Conservation (phyloP, 805 yeast species). For the Saturnispora mendoncae region DNA sequence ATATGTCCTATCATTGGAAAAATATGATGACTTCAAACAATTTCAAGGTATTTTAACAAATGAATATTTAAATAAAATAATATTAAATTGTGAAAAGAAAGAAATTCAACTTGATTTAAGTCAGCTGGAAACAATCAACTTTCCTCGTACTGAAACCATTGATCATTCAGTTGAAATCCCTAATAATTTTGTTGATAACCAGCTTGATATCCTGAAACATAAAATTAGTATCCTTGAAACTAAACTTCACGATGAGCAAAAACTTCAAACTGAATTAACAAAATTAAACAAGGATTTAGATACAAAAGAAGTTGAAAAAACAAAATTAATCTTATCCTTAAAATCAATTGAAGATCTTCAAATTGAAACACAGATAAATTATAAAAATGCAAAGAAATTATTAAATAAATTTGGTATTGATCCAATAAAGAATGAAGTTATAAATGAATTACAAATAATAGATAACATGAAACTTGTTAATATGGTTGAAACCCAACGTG, state of each 20-base stretch:
- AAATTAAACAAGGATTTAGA: slow-evolving; percentile 3
- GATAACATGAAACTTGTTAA: slow-evolving; percentile 10
- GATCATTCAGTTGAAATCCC: not conserved
- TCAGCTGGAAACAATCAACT: not conserved
- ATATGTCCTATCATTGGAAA: no score
- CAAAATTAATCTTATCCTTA: not conserved
- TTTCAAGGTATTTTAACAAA: not conserved
- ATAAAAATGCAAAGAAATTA: not conserved
- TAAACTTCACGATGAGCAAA: slow-evolving; percentile 19
- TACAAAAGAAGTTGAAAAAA: not conserved
- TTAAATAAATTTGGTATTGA: slow-evolving; percentile 8
- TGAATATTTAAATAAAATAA: not conserved
- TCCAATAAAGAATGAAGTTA: not conserved
- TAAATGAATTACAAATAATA: slow-evolving; percentile 9
- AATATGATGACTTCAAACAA: no score
- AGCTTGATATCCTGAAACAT: slow-evolving; percentile 29
- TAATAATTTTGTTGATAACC: not conserved
- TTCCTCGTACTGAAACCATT: not conserved
- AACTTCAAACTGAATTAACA: slow-evolving; percentile 6
- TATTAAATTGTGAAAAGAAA: not conserved
- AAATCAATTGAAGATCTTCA: not conserved
- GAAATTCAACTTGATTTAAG: not conserved
- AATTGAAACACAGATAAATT: not conserved
- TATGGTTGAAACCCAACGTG: slow-evolving; percentile 11
- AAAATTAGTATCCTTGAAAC: slow-evolving; percentile 38